Conservation (phyloP, 768 basidiomycete species). For the Boletus vermiculosoides region DNA sequence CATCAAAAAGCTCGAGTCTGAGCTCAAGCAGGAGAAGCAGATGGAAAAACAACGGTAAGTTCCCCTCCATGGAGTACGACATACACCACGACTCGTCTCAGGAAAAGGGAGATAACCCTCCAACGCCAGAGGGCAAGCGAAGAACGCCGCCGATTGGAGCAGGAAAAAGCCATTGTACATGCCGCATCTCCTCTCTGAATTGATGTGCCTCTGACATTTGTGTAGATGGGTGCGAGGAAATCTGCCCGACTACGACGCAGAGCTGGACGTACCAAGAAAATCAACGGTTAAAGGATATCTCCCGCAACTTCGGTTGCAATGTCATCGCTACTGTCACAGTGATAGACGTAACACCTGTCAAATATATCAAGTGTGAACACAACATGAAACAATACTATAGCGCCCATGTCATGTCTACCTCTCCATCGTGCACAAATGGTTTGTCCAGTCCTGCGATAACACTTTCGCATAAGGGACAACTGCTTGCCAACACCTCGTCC, state of each 20-base stretch:
- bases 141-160: constrained; percentile 59
- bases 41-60: constrained; percentile 61
- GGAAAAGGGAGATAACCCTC: constrained; percentile 63
- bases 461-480: constrained; percentile 91
- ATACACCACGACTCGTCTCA: constrained; percentile 26
- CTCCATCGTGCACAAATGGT: constrained; percentile 79
- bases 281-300: constrained; percentile 57
- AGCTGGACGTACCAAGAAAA: constrained; percentile 76
- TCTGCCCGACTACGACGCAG: constrained; percentile 69
- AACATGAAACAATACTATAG: constrained; percentile 38
- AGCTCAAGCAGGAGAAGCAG: constrained; percentile 75
- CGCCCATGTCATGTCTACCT: constrained; percentile 76
- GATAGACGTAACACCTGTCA: constrained; percentile 11
- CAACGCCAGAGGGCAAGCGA: constrained; percentile 73
- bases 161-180: constrained; percentile 33
- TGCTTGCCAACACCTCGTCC: constrained; percentile 85
- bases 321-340: neutral
- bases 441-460: constrained; percentile 83
- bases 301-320: neutral
- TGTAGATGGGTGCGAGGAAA: constrained; percentile 78
- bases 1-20: constrained; percentile 69
- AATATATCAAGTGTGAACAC: neutral
- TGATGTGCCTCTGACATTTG: constrained; percentile 2
- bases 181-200: neutral
- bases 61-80: neutral